Evolutionary conservation across 495 filamentous ascomycete species (phyloP).

Genomic region (Friedmanniomyces endolithicus): DNA sequence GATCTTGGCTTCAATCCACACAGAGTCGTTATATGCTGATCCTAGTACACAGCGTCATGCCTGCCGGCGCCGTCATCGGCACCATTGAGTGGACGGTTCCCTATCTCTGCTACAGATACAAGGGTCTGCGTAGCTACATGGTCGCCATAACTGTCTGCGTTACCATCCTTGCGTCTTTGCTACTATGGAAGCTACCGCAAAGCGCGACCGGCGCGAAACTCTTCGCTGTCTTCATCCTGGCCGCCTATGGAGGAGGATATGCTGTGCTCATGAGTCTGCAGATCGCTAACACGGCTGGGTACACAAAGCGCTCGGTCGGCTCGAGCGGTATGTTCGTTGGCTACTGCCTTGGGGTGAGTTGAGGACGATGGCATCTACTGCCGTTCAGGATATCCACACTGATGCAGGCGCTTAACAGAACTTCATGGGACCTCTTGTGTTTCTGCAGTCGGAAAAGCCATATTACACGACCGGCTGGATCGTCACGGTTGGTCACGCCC

Average conservation of each 20-base stretch:
- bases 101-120: constrained; percentile 26
- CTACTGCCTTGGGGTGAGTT: constrained; percentile 30
- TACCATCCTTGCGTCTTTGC: constrained; percentile 25
- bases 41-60: too few species aligned
- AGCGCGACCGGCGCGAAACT: constrained; percentile 30
- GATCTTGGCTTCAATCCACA: too few species aligned
- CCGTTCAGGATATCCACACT: background rate
- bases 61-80: constrained; percentile 32
- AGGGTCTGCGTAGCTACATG: constrained; percentile 14
- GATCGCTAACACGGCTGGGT: constrained; percentile 38
- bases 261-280: constrained; percentile 33
- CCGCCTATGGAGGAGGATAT: constrained; percentile 22
- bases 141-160: constrained; percentile 12
- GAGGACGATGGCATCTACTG: too few species aligned
- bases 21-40: too few species aligned
- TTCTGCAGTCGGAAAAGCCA: background rate
- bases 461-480: background rate
- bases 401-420: constrained; percentile 5
- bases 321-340: constrained; percentile 29
- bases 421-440: constrained; percentile 20
- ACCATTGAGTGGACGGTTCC: constrained; percentile 28
- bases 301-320: constrained; percentile 32
- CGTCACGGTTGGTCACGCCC: background rate
- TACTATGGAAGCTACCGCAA: constrained; percentile 31
- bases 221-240: constrained; percentile 34